Base-by-base conservation (phyloP, 495 filamentous ascomycete genomes). In the Hypoxylon cercidicola region DNA sequence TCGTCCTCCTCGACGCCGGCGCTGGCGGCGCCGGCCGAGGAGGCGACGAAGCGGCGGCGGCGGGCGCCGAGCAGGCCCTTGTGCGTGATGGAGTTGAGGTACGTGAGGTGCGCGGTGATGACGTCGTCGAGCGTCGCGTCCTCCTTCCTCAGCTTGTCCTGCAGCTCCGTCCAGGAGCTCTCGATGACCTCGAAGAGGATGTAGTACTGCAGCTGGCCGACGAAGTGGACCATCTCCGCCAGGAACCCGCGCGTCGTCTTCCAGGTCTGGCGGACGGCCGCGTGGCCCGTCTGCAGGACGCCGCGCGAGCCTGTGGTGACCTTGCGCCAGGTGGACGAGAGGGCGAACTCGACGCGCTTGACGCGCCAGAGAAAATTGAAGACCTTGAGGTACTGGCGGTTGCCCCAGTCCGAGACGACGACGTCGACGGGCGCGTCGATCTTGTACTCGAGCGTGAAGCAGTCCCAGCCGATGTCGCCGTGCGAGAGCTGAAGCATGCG, bases 361-460 rank as follows among this genome's bases (percentile, higher is more conserved):
- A 98, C 88, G 54, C 96, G 91, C 96, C 96, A 99, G 3, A 99
- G 87, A 75, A 99, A 97, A 74, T 99, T 99, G 87, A 99, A 99
- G 23, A 98, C 91, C 70, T 97, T 97, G 61, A 99, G 88, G 74
- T 99, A 99, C 72, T 98, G 93, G 2, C 92, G 91, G 54, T 91
- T 94, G 34, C 90, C 93, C 86, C 91, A 96, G 1, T 93, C 91
- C 0, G 94, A 97, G 11, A 99, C 93, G 52, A 99, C 93, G 51
- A 98, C 95, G 71, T 99, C 96, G 20, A 98, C 92, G 0, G 96
- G 96, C 8, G 95, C 92, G 72, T 97, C 95, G 58, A 98, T 93
- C 75, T 97, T 97, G 79, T 99, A 99, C 74, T 99, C 96, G 25
- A 99, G 85, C 0, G 96, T 99, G 77, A 99, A 99, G 75, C 95